Conservation (phyloP, 345 rosid species). For the Microcos paniculata region DNA sequence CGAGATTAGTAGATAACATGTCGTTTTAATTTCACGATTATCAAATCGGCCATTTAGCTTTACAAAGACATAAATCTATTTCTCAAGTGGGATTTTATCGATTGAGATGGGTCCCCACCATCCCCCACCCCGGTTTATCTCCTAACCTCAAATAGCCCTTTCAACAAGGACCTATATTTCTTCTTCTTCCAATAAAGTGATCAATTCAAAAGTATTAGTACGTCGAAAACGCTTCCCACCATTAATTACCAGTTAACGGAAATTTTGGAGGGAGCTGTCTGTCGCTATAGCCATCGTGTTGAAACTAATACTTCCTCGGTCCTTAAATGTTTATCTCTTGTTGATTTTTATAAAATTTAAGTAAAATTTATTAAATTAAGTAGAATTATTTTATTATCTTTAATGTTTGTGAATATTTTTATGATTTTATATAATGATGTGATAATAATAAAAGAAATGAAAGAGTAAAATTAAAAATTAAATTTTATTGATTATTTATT, state of each 20-base stretch:
- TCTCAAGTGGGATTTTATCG: background rate
- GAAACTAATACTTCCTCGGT: too few relatives aligned
- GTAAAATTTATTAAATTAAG: too few relatives aligned
- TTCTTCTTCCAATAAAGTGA: background rate
- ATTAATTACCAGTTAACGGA: background rate
- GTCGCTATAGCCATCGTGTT: background rate
- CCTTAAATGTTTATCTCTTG: too few relatives aligned
- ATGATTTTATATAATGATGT: too few relatives aligned
- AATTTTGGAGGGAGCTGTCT: background rate
- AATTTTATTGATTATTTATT: too few relatives aligned
- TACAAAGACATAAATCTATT: background rate
- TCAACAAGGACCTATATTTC: background rate
- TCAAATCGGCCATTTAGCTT: background rate
- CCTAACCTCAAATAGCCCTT: background rate
- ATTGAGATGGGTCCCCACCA: background rate
- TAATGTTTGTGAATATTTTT: too few relatives aligned
- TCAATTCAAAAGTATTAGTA: background rate
- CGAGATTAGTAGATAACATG: background rate
- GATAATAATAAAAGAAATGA: too few relatives aligned
- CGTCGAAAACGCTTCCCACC: background rate
- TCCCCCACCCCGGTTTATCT: background rate
- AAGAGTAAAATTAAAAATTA: too few relatives aligned
- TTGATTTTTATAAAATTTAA: too few relatives aligned
- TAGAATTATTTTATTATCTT: too few relatives aligned
- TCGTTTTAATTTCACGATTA: slow-evolving; percentile 1